phyloP scores from a whole-genome alignment of 2,329 filamentous ascomycete genomes.

The Emergomyces pasteurianus region DNA sequence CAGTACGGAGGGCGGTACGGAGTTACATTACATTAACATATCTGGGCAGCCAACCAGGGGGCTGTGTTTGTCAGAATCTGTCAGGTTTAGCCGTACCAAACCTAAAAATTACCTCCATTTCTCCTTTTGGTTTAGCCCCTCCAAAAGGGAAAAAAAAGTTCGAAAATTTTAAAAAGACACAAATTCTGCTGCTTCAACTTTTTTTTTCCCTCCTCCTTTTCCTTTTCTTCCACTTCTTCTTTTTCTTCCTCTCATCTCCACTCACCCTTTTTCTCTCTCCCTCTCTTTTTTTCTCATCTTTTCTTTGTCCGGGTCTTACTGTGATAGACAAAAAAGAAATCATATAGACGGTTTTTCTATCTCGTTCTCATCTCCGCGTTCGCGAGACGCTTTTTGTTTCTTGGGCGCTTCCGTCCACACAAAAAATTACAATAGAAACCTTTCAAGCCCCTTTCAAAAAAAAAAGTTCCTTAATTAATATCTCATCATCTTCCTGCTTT shows the following conservation, averaged over 20 bases:
- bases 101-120: background rate
- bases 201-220: conserved; percentile 15
- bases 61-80: background rate
- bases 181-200: conserved; percentile 6
- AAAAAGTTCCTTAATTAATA: conserved; percentile 1
- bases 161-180: background rate
- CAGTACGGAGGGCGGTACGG: no score
- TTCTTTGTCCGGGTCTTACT: background rate
- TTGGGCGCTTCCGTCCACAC: background rate
- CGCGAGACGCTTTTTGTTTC: background rate
- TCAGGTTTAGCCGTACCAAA: background rate
- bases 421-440: background rate
- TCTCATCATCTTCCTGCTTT: background rate
- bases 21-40: no score
- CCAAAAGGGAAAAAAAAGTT: background rate
- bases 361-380: background rate
- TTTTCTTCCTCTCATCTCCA: conserved; percentile 5
- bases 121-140: background rate
- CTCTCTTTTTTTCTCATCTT: background rate
- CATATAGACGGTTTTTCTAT: background rate
- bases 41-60: background rate
- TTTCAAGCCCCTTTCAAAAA: background rate
- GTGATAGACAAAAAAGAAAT: background rate
- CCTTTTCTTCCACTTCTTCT: conserved; percentile 12
- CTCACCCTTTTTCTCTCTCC: background rate